phyloP scores from a whole-genome alignment of 352 stramenopile species.

The Bremia lactucae region DNA sequence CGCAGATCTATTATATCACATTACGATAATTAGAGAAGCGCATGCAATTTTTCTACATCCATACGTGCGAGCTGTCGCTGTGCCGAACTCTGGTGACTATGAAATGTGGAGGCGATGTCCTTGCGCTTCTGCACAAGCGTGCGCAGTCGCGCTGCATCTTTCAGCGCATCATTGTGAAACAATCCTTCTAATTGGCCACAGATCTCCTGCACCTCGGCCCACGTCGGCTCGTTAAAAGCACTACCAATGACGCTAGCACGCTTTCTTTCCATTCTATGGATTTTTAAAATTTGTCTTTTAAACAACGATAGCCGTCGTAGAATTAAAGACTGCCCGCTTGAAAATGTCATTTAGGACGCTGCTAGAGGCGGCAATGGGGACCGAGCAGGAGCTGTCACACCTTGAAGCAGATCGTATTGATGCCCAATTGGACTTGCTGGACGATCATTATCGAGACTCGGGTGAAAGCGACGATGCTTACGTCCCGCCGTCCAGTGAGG shows the following conservation, averaged over 20 bases:
- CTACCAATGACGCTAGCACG: not conserved
- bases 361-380: constrained; percentile 69
- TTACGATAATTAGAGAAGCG: too few relatives aligned
- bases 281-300: too few relatives aligned
- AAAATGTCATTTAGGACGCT: constrained; percentile 78
- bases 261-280: not conserved
- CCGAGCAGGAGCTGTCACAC: constrained; percentile 41
- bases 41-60: not conserved
- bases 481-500: constrained; percentile 48
- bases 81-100: constrained; percentile 32
- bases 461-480: constrained; percentile 47
- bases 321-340: too few relatives aligned
- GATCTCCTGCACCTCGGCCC: constrained; percentile 59
- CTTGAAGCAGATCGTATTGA: constrained; percentile 15
- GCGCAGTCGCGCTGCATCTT: constrained; percentile 45
- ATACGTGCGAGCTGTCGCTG: constrained; percentile 52
- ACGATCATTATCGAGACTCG: constrained; percentile 13
- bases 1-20: constrained; percentile 49
- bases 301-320: too few relatives aligned
- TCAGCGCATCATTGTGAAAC: constrained; percentile 46
- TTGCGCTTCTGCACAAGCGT: constrained; percentile 46
- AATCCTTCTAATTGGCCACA: constrained; percentile 52
- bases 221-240: constrained; percentile 28
- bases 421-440: constrained; percentile 14
- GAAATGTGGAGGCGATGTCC: constrained; percentile 37